These are phyloP conservation scores for Yarrowia alimentaria DNA, from an alignment of 805 yeast genomes.

Conservation along the genomic window DNA sequence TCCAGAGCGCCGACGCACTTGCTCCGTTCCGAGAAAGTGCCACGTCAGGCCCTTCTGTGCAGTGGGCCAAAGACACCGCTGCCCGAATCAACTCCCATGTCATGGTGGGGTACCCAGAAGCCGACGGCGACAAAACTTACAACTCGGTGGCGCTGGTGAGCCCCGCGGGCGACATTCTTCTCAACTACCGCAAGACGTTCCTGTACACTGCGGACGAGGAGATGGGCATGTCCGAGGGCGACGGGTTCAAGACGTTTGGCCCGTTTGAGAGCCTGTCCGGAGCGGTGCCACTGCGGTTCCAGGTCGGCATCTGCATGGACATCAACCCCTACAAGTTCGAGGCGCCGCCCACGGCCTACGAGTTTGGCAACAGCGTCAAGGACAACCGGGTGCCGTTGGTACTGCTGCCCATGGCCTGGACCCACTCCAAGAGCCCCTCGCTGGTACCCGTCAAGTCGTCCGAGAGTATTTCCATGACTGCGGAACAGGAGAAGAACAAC, in stretches of 20 bases:
- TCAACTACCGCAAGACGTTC: constrained; percentile 73
- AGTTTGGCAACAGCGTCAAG: constrained; percentile 59
- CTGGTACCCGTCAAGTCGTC: constrained; percentile 1
- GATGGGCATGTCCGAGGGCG: constrained; percentile 76
- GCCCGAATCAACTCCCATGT: constrained; percentile 57
- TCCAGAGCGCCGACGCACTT: constrained; percentile 48
- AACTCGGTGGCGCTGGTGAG: constrained; percentile 70
- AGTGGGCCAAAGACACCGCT: constrained; percentile 58
- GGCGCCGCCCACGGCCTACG: constrained; percentile 74
- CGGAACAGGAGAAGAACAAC: constrained; percentile 31
- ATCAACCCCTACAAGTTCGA: constrained; percentile 79
- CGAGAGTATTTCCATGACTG: constrained; percentile 17
- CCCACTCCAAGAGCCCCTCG: constrained; percentile 38
- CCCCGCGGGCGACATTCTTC: constrained; percentile 56
- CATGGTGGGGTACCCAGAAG: constrained; percentile 81
- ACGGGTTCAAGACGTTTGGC: constrained; percentile 46
- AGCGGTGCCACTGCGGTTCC: constrained; percentile 42
- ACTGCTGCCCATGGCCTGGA: constrained; percentile 87
- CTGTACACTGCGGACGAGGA: constrained; percentile 73
- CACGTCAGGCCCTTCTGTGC: constrained; percentile 43
- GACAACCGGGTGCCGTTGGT: constrained; percentile 53
- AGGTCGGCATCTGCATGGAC: constrained; percentile 93
- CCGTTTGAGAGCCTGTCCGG: constrained; percentile 28
- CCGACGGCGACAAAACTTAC: constrained; percentile 39
- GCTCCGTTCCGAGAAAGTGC: constrained; percentile 62